These are phyloP conservation scores for Zelopaecilomyces penicillatus DNA, from an alignment of 2,329 filamentous ascomycete species.

Conservation along the genomic window DNA sequence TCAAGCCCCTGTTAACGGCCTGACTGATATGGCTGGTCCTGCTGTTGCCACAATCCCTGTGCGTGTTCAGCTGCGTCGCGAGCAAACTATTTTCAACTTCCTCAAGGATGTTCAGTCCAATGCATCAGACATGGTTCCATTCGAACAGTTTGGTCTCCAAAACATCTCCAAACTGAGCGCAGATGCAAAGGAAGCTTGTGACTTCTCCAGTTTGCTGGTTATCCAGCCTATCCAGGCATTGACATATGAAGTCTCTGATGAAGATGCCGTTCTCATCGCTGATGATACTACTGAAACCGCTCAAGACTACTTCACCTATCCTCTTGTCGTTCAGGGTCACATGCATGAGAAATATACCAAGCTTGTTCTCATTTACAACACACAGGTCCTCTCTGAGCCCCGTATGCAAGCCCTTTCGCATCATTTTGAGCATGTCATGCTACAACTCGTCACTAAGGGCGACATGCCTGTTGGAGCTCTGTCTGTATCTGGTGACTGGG, in stretches of 20 bases:
- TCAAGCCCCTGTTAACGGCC: constrained; percentile 16
- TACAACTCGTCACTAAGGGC: neutral
- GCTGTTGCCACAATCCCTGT: constrained; percentile 23
- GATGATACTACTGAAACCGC: neutral
- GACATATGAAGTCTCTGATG: neutral
- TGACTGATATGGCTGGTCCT: constrained; percentile 20
- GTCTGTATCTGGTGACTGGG: constrained; percentile 1
- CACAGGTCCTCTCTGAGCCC: neutral
- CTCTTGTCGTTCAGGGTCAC: constrained; percentile 4
- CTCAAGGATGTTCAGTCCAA: constrained; percentile 9
- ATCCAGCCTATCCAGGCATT: constrained; percentile 13
- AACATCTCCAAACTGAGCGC: constrained; percentile 12
- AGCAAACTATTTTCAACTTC: constrained; percentile 9
- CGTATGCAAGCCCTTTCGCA: constrained; percentile 1
- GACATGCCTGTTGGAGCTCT: neutral
- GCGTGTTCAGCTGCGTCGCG: constrained; percentile 10
- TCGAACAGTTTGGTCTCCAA: constrained; percentile 15
- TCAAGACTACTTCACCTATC: constrained; percentile 7
- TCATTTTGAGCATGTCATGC: constrained; percentile 4
- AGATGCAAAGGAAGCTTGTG: constrained; percentile 13
- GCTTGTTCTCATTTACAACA: constrained; percentile 1
- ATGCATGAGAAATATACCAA: constrained; percentile 2
- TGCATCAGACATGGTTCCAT: constrained; percentile 2
- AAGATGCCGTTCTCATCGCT: neutral
- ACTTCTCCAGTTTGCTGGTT: constrained; percentile 20